These are phyloP conservation scores for Lanzia echinophila DNA, from an alignment of 2,329 filamentous ascomycete genomes.

Conservation along the genomic window DNA sequence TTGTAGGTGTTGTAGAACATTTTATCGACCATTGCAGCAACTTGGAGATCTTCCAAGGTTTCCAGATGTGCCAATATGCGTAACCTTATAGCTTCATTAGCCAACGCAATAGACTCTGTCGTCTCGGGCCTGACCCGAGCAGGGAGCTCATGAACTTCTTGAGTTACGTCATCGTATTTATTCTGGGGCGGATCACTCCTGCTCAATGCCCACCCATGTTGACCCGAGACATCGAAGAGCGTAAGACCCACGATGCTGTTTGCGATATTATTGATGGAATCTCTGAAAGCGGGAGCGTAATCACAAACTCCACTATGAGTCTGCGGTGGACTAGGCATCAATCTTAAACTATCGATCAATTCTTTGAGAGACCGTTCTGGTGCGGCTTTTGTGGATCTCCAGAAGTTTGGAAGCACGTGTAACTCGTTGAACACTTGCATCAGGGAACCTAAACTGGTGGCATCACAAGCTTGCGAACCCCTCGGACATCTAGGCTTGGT, in stretches of 20 bases:
- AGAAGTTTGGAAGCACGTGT: slow-evolving; percentile 37
- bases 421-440: slow-evolving; percentile 46
- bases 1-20: slow-evolving; percentile 41
- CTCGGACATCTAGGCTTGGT: slow-evolving; percentile 42
- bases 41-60: slow-evolving; percentile 37
- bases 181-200: slow-evolving; percentile 26
- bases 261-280: slow-evolving; percentile 43
- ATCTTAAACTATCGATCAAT: slow-evolving; percentile 38
- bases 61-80: slow-evolving; percentile 37
- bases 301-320: slow-evolving; percentile 42
- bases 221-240: slow-evolving; percentile 42
- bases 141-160: slow-evolving; percentile 9
- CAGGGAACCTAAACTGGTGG: slow-evolving; percentile 47
- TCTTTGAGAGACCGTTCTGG: slow-evolving; percentile 39
- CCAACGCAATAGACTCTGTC: slow-evolving; percentile 9
- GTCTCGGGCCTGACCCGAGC: slow-evolving; percentile 3
- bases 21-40: slow-evolving; percentile 37
- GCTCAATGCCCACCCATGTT: slow-evolving; percentile 43
- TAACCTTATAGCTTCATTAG: slow-evolving; percentile 30
- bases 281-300: slow-evolving; percentile 41
- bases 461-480: slow-evolving; percentile 45
- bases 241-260: slow-evolving; percentile 45
- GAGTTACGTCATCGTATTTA: neutral
- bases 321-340: slow-evolving; percentile 40
- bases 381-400: slow-evolving; percentile 29